Evolutionary conservation across 768 basidiomycete genomes (phyloP).

Genomic region (Chalciporus chontae): DNA sequence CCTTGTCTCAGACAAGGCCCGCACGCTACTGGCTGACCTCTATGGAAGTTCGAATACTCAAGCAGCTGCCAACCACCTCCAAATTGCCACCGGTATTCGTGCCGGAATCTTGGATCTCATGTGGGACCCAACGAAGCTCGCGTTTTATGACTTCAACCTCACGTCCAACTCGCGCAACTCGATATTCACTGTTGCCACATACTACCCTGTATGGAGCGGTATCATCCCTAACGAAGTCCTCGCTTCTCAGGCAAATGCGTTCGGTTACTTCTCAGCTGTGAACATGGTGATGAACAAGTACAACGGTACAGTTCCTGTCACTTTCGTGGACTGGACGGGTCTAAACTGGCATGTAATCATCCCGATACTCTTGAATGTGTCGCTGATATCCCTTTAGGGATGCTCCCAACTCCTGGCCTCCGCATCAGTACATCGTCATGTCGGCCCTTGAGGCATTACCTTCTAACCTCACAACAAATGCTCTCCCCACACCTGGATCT

Average conservation of each 20-base stretch:
- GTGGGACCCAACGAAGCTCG: constrained; percentile 81
- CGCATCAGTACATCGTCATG: constrained; percentile 78
- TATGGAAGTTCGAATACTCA: constrained; percentile 48
- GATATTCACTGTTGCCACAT: constrained; percentile 72
- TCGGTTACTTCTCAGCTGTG: constrained; percentile 68
- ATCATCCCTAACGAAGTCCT: constrained; percentile 76
- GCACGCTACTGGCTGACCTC: constrained; percentile 54
- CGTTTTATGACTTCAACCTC: constrained; percentile 89
- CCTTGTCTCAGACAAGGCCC: constrained; percentile 54
- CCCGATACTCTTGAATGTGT: background rate
- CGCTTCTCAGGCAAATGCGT: constrained; percentile 52
- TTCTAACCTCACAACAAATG: constrained; percentile 57
- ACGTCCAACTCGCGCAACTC: constrained; percentile 60
- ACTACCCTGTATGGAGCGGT: constrained; percentile 84
- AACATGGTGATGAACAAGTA: constrained; percentile 81
- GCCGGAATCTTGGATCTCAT: constrained; percentile 78
- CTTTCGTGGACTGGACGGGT: constrained; percentile 68
- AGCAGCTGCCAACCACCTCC: constrained; percentile 46
- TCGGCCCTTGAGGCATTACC: constrained; percentile 75
- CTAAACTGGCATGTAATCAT: constrained; percentile 67
- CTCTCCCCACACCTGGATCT: constrained; percentile 48
- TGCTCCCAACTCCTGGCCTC: constrained; percentile 87
- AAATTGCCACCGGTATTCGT: constrained; percentile 55
- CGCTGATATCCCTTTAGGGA: constrained; percentile 47
- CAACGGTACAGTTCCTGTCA: constrained; percentile 82